Evolutionary conservation across 2,329 filamentous ascomycete species (phyloP).

Genomic region (Byssoonygena ceratinophila): DNA sequence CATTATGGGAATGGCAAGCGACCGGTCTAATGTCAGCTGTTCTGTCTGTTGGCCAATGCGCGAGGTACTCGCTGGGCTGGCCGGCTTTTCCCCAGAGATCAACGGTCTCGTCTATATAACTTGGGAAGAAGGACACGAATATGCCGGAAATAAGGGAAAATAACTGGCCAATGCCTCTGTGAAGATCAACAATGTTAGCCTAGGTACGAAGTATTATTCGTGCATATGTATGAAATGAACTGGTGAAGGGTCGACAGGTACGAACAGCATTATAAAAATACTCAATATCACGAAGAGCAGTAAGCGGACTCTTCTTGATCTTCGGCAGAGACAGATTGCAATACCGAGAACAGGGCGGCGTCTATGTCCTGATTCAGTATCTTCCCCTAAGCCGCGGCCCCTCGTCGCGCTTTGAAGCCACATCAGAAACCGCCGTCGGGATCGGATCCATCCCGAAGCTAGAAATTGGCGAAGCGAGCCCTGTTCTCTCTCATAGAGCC

Average conservation of each 20-base stretch:
- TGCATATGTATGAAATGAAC: neutral
- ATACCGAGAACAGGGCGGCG: neutral
- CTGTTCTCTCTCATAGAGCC: neutral
- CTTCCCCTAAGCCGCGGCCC: neutral
- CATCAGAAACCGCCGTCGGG: neutral
- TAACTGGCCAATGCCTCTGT: constrained; percentile 34
- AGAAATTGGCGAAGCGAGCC: neutral
- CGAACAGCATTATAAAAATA: constrained; percentile 8
- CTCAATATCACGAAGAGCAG: neutral
- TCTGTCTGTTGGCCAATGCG: constrained; percentile 39
- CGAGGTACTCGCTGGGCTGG: constrained; percentile 27
- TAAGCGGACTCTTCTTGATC: constrained; percentile 6
- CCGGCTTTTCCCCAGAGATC: constrained; percentile 34
- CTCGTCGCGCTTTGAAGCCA: neutral
- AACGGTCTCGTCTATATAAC: constrained; percentile 29
- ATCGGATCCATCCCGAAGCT: neutral
- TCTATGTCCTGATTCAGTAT: too few relatives aligned
- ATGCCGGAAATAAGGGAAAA: constrained; percentile 31
- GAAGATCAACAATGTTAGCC: neutral
- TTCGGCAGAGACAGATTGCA: constrained; percentile 2
- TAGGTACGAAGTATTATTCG: neutral
- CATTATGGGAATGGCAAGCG: constrained; percentile 49
- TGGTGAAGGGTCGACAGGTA: neutral
- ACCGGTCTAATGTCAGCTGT: constrained; percentile 43
- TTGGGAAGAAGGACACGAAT: constrained; percentile 33